Evolutionary conservation across 2,329 filamentous ascomycete species (phyloP).

Genomic region (Scedosporium minutisporum): DNA sequence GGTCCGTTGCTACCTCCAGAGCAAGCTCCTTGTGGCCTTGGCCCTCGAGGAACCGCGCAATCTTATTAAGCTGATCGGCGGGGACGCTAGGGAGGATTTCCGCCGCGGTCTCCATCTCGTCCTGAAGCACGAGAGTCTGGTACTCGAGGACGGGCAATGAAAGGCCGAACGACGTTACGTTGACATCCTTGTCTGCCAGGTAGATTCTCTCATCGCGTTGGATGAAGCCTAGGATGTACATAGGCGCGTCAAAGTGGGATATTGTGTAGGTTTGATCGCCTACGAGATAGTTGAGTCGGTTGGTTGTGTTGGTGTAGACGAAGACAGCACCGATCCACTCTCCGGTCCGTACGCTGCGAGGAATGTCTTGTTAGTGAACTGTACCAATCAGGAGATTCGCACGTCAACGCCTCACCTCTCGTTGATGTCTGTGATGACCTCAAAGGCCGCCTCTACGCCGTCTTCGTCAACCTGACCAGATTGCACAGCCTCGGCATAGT

Average conservation of each 20-base stretch:
- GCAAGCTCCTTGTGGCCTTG: constrained; percentile 96
- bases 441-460: constrained; percentile 90
- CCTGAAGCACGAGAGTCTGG: constrained; percentile 88
- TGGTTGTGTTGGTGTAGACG: constrained; percentile 95
- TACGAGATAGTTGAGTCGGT: constrained; percentile 94
- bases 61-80: constrained; percentile 93
- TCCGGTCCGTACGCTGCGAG: constrained; percentile 69
- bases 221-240: constrained; percentile 93
- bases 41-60: constrained; percentile 92
- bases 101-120: constrained; percentile 82
- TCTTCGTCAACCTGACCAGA: constrained; percentile 76
- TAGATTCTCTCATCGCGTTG: constrained; percentile 93
- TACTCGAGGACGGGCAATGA: constrained; percentile 93
- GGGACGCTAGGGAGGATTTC: constrained; percentile 80
- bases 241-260: constrained; percentile 88
- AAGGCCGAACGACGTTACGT: constrained; percentile 79
- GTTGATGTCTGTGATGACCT: constrained; percentile 90
- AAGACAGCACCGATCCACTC: constrained; percentile 99
- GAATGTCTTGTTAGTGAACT: constrained; percentile 15
- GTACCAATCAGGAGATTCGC: not conserved
- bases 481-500: constrained; percentile 75
- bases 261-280: constrained; percentile 97
- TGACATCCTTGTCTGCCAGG: constrained; percentile 90
- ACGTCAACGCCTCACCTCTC: constrained; percentile 54
- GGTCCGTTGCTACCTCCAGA: constrained; percentile 85